Percentiles rank a stretch among this genome's conserved stretches.
Conservation (phyloP, 345 rosid species). For the Mallotus nudiflorus region DNA sequence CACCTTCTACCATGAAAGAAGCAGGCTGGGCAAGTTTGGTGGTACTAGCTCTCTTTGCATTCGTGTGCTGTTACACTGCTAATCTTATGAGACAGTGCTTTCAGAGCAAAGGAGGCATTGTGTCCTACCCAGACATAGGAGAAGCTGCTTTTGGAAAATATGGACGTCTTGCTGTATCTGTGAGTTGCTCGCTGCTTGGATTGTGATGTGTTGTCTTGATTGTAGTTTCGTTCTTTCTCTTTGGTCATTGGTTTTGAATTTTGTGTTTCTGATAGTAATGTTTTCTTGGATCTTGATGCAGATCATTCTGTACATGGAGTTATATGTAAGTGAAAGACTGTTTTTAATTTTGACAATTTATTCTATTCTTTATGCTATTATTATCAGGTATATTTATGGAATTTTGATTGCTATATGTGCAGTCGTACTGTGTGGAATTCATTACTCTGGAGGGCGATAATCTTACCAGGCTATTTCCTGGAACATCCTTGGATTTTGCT, state of each 20-base stretch:
- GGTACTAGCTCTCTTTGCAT: slow-evolving; percentile 53
- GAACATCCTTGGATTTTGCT: slow-evolving; percentile 58
- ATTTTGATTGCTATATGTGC: slow-evolving; percentile 25
- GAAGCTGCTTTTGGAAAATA: slow-evolving; percentile 93
- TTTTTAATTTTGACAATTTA: slow-evolving; percentile 2
- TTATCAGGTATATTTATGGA: slow-evolving; percentile 13
- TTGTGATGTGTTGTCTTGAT: background rate
- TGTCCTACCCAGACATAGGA: slow-evolving; percentile 86
- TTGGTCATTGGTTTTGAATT: background rate
- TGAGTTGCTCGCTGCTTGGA: slow-evolving; percentile 35
- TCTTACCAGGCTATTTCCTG: slow-evolving; percentile 79
- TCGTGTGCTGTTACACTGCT: slow-evolving; percentile 82
- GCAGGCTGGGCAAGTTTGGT: slow-evolving; percentile 81
- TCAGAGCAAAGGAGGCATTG: slow-evolving; percentile 69
- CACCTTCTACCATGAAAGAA: slow-evolving; percentile 71
- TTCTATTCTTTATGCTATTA: background rate
- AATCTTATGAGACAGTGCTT: slow-evolving; percentile 78
- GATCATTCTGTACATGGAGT: slow-evolving; percentile 74
- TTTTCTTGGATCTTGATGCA: slow-evolving; percentile 43
- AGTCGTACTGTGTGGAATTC: slow-evolving; percentile 92
- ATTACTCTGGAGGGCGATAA: slow-evolving; percentile 93
- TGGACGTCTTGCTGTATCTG: slow-evolving; percentile 79
- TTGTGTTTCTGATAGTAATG: slow-evolving; percentile 23
- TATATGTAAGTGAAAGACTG: slow-evolving; percentile 59
- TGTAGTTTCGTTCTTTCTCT: background rate